Percentiles rank a stretch among this genome's conserved stretches.
Conservation (phyloP, 768 basidiomycete genomes). For the Amanita inopinata region DNA sequence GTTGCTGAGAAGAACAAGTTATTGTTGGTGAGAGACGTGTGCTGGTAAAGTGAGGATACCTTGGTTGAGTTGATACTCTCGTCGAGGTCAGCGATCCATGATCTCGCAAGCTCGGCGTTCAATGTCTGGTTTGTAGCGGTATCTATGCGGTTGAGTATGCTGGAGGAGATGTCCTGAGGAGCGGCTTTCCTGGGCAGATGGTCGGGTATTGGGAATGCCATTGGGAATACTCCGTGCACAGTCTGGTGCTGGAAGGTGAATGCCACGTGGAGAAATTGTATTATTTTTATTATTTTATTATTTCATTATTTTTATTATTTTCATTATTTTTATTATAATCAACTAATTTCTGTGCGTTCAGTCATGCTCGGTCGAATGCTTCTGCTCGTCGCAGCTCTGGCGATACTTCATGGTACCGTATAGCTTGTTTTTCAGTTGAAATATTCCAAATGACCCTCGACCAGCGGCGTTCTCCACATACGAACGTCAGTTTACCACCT, state of each 20-base stretch:
- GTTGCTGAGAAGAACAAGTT: constrained; percentile 31
- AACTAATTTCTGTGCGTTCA: too few species aligned
- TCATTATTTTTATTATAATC: too few species aligned
- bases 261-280: constrained; percentile 11
- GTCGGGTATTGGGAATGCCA: constrained; percentile 69
- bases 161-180: constrained; percentile 59
- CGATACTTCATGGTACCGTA: constrained; percentile 44
- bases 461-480: constrained; percentile 75
- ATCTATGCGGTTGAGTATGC: constrained; percentile 62
- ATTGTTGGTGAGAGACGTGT: constrained; percentile 11
- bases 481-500: constrained; percentile 45
- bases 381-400: constrained; percentile 35
- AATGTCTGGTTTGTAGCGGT: constrained; percentile 47
- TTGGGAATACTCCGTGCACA: constrained; percentile 19
- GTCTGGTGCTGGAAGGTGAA: not conserved
- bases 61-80: constrained; percentile 61
- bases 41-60: constrained; percentile 34
- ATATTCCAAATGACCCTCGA: constrained; percentile 5
- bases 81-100: constrained; percentile 69
- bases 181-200: constrained; percentile 60
- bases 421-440: constrained; percentile 3
- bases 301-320: too few species aligned
- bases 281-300: too few species aligned
- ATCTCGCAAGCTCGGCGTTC: constrained; percentile 48
- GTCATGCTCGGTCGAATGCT: constrained; percentile 38